Base-by-base conservation (phyloP, 2,329 filamentous ascomycete species). In the Stagonosporopsis tanaceti region DNA sequence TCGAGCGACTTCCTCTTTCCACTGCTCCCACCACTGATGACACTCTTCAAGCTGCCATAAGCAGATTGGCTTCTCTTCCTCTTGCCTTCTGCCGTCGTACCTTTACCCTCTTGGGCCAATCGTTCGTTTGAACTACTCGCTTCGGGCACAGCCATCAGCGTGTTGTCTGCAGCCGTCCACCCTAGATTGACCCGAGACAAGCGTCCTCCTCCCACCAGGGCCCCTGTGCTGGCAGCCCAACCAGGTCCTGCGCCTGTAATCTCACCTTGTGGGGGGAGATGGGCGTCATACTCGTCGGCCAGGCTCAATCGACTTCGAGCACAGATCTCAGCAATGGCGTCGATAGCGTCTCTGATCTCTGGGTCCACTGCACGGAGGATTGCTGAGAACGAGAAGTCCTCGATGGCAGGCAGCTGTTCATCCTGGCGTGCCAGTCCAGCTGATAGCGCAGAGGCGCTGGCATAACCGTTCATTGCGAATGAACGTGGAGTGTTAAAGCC, bases 261-360 rank as follows among this genome's bases (percentile, higher is more conserved):
- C 69, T 87, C 85, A 37, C 85, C 85, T 52, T 86, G 76, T 0
- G 86, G 86, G 22, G 86, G 85, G 34, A 87, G 80, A 70, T 88
- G 86, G 40, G 85, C 84, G 32, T 81, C 82, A 68, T 88, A 86
- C 68, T 88, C 85, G 65, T 88, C 85, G 9, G 86, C 85, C 57
- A 88, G 74, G 64, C 85, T 87, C 67, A 87, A 76, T 62, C 82
- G 82, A 71, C 84, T 88, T 57, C 84, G 79, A 3, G 86, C 85
- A 63, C 84, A 86, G 58, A 88, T 87, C 64, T 87, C 84, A 24
- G 85, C 85, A 63, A 88, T 88, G 15, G 84, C 83, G 66, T 87
- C 83, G 50, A 88, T 79, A 9, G 85, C 85, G 14, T 76, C 76
- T 60, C 82, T 77, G 44, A 88, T 85, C 63, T 87, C 85, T 12